Percentiles rank a stretch among this genome's conserved stretches.
Conservation (phyloP, 2,329 filamentous ascomycete genomes). For the Tolypocladium guangdongense region DNA sequence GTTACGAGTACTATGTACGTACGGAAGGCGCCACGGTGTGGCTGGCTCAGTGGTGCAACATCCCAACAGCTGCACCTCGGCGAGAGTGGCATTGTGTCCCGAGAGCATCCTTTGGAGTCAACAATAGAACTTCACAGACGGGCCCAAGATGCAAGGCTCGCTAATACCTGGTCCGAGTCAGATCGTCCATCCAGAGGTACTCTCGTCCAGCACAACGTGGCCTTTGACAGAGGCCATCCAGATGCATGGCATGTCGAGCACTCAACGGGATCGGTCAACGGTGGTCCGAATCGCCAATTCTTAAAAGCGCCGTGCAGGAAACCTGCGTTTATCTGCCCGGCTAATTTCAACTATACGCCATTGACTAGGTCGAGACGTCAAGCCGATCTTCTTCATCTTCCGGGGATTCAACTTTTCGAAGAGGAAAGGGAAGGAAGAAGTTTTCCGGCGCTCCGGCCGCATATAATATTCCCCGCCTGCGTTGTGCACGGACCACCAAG, state of each 20-base stretch:
- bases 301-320: constrained; percentile 44
- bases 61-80: not conserved
- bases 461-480: not conserved
- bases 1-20: too few relatives aligned
- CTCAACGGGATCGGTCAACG: constrained; percentile 54
- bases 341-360: constrained; percentile 44
- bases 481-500: constrained; percentile 16
- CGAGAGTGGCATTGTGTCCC: not conserved
- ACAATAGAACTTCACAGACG: not conserved
- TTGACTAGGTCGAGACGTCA: constrained; percentile 27
- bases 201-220: not conserved
- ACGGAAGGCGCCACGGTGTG: not conserved
- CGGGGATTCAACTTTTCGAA: constrained; percentile 50
- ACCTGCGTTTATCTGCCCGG: constrained; percentile 42
- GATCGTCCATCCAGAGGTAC: not conserved
- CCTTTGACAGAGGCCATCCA: not conserved
- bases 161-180: not conserved
- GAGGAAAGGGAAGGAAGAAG: constrained; percentile 14
- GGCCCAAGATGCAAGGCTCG: not conserved
- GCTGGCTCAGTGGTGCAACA: not conserved
- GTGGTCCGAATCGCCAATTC: constrained; percentile 49
- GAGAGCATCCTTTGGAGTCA: not conserved
- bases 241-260: constrained; percentile 38
- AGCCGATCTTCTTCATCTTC: constrained; percentile 43
- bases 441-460: not conserved